Conservation (phyloP, 192 early-diverging fungal genomes). For the Podila minutissima region DNA sequence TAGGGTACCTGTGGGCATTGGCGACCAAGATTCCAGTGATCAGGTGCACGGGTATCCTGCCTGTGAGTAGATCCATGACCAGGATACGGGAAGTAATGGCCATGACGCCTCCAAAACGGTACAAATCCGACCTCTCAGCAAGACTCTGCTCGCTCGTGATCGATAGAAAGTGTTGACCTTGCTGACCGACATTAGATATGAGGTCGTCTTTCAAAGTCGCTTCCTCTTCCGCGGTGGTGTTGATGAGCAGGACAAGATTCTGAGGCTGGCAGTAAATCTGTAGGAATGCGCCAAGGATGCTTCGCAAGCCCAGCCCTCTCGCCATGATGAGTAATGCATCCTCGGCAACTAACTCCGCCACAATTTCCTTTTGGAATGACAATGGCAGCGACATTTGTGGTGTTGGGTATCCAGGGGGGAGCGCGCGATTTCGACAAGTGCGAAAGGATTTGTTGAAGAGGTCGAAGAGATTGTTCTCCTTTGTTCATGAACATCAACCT, state of each 20-base stretch:
- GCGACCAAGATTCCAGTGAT: constrained; percentile 87
- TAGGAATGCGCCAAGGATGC: constrained; percentile 76
- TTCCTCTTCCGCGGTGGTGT: constrained; percentile 71
- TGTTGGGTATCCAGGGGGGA: neutral
- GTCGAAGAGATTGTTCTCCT: too few relatives aligned
- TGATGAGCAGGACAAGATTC: constrained; percentile 83
- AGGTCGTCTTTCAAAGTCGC: constrained; percentile 45
- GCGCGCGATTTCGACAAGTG: neutral
- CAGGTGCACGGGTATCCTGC: constrained; percentile 75
- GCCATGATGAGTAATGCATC: constrained; percentile 86
- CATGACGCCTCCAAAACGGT: constrained; percentile 85
- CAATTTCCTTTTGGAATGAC: constrained; percentile 72
- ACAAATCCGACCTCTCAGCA: constrained; percentile 63
- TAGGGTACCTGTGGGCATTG: constrained; percentile 81
- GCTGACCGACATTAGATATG: constrained; percentile 21
- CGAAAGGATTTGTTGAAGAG: neutral
- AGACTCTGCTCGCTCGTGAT: constrained; percentile 45
- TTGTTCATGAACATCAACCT: constrained; percentile 6
- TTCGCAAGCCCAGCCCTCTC: constrained; percentile 79
- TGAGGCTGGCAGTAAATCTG: constrained; percentile 73
- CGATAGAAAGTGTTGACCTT: constrained; percentile 26
- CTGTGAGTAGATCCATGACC: constrained; percentile 89
- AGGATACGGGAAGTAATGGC: constrained; percentile 89
- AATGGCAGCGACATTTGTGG: constrained; percentile 48
- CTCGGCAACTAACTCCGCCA: constrained; percentile 73